Evolutionary conservation across 345 rosid species (phyloP).

Genomic region (Xanthoceras sorbifolium): DNA sequence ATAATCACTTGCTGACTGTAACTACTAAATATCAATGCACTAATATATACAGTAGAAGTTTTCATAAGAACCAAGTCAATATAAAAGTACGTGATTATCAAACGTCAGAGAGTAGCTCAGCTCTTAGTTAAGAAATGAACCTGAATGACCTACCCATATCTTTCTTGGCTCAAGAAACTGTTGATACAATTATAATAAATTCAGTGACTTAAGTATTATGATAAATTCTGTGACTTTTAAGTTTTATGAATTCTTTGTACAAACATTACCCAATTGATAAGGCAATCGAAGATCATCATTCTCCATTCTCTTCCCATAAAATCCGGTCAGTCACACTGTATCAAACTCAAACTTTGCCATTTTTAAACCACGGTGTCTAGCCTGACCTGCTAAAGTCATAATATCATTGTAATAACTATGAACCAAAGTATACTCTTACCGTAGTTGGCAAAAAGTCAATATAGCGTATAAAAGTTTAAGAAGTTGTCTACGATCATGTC

Average conservation of each 20-base stretch:
- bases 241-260: no score
- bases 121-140: no score
- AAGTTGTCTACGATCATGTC: neutral
- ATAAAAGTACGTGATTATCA: neutral
- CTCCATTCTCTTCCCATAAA: neutral
- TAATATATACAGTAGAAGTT: no score
- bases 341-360: neutral
- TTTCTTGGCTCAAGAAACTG: neutral
- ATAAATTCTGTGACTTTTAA: no score
- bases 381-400: neutral
- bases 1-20: no score
- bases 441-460: neutral
- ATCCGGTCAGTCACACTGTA: neutral
- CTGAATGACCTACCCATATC: neutral
- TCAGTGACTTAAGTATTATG: neutral
- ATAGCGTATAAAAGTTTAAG: neutral
- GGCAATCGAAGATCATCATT: neutral
- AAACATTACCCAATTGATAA: no score
- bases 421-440: neutral
- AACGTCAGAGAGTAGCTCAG: neutral
- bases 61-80: neutral
- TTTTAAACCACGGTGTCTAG: neutral
- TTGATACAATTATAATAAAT: no score
- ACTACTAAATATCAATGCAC: no score
- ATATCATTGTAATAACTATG: neutral